Base-by-base conservation (phyloP, 1,139 yeast species). In the Geotrichum histeridarum region DNA sequence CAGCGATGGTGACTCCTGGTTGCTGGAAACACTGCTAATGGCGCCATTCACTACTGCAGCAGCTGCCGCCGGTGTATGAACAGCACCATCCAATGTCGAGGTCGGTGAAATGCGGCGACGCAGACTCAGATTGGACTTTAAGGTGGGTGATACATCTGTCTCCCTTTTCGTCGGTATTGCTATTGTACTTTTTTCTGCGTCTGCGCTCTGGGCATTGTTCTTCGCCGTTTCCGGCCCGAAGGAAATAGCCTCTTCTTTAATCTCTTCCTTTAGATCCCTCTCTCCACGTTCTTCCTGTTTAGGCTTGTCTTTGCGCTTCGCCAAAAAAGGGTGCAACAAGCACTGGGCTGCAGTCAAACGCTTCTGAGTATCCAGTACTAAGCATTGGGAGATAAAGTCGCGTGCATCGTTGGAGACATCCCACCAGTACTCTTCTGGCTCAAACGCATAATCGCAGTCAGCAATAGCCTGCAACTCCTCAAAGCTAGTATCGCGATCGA, bases 401-500 rank as follows among this genome's bases (percentile, higher is more conserved):
- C 78, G 78, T 33, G 87, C 87, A 5, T 74, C 73, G 3, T 68
- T 66, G 12, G 83, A 76, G 12, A 81, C 74, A 54, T 76, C 77
- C 43, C 69, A 71, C 84, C 86, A 82, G 64, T 81, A 80, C 61
- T 78, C 82, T 14, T 73, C 74, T 2, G 86, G 86, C 54, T 79
- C 87, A 61, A 82, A 82, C 55, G 75, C 73, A 62, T 76, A 84
- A 58, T 84, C 86, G 8, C 78, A 82, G 5, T 68, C 71, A 22
- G 65, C 57, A 32, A 86, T 84, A 17, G 89, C 87, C 51, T 80
- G 77, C 64, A 77, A 75, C 27, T 89, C 87, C 63, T 85, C 91
- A 0, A 78, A 79, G 49, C 83, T 84, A 4, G 82, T 78, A 56
- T 85, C 93, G 59, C 91, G 80, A 63, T 86, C 93, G 68, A 86